phyloP scores from a whole-genome alignment of 495 filamentous ascomycete species.

The Parmelia sp. region DNA sequence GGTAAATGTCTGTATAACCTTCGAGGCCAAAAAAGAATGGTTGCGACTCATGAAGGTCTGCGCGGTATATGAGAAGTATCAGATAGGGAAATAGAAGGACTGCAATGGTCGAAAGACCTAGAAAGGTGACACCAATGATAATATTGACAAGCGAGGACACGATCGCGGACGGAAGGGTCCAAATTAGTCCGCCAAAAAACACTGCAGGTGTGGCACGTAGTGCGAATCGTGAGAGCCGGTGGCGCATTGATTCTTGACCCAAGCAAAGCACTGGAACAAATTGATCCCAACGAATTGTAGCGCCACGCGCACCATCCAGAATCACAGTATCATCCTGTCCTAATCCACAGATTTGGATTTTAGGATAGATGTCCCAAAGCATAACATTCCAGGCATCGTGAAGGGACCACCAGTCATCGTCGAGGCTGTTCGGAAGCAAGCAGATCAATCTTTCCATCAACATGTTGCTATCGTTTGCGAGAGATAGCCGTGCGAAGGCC shows the following conservation, averaged over 20 bases:
- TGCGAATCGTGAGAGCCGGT: too few relatives aligned
- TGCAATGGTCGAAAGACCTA: too few relatives aligned
- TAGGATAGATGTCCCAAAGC: constrained; percentile 43
- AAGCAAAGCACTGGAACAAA: constrained; percentile 24
- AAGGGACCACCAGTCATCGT: constrained; percentile 27
- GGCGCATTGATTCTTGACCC: constrained; percentile 19
- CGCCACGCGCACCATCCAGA: constrained; percentile 33
- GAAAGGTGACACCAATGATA: too few relatives aligned
- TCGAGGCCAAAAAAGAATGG: constrained; percentile 31
- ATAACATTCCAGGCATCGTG: constrained; percentile 31
- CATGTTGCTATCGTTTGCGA: constrained; percentile 38
- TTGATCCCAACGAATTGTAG: constrained; percentile 33
- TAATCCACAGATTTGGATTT: constrained; percentile 34
- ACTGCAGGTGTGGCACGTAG: too few relatives aligned
- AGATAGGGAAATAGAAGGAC: too few relatives aligned
- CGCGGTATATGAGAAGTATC: too few relatives aligned
- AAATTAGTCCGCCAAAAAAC: too few relatives aligned
- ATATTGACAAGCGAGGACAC: too few relatives aligned
- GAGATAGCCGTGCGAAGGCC: constrained; percentile 40
- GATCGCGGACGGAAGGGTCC: too few relatives aligned
- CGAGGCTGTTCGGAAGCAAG: constrained; percentile 26
- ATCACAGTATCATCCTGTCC: constrained; percentile 35
- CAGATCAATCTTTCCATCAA: constrained; percentile 42
- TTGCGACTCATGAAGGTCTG: background rate
- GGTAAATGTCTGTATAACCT: constrained; percentile 29